These are phyloP conservation scores for Nyssa sinensis DNA, from an alignment of 148 eudicot species.

Conservation along the genomic window DNA sequence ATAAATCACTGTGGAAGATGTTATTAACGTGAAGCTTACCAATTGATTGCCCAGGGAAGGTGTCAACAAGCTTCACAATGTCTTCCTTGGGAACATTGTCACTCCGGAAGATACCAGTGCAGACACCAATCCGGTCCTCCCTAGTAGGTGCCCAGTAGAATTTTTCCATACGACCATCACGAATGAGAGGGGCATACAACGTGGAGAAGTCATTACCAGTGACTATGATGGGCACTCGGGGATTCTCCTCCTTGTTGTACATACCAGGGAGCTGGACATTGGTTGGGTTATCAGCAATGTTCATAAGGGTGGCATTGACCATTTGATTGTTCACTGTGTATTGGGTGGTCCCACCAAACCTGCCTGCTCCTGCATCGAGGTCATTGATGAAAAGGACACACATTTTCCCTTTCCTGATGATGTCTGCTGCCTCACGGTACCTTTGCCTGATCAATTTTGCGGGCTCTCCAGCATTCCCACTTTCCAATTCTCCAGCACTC, in stretches of 20 bases:
- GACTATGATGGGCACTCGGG: conserved; percentile 41
- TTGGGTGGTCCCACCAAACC: conserved; percentile 44
- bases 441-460: conserved; percentile 45
- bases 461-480: conserved; percentile 49
- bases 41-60: conserved; percentile 45
- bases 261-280: conserved; percentile 50
- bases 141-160: conserved; percentile 53
- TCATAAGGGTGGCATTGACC: conserved; percentile 57
- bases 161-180: conserved; percentile 52
- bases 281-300: conserved; percentile 49
- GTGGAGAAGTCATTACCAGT: conserved; percentile 49
- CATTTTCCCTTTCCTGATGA: conserved; percentile 42
- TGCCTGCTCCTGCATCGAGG: conserved; percentile 49
- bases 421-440: conserved; percentile 50
- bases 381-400: conserved; percentile 50
- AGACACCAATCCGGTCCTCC: conserved; percentile 45
- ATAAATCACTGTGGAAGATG: background rate
- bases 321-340: conserved; percentile 53
- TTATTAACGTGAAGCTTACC: conserved; percentile 17
- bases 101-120: conserved; percentile 36
- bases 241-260: conserved; percentile 47
- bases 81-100: conserved; percentile 29
- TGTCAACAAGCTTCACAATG: conserved; percentile 38
- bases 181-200: conserved; percentile 44
- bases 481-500: conserved; percentile 51